Conservation (phyloP, 176 grass and related monocot genomes). For the Guadua angustifolia region DNA sequence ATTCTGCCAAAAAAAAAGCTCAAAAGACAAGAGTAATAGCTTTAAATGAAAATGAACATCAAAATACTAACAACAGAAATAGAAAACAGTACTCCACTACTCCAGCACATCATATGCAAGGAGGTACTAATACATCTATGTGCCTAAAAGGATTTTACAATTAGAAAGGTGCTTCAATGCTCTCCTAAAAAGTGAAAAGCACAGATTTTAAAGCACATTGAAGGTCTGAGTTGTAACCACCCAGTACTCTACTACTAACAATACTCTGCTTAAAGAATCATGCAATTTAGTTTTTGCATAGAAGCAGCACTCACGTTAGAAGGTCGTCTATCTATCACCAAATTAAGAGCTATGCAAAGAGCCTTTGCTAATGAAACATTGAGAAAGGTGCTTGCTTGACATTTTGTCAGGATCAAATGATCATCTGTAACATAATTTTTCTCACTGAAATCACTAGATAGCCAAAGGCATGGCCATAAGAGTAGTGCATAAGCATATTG, state of each 20-base stretch:
- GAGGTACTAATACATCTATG: background rate
- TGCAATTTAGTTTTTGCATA: background rate
- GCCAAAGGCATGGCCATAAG: background rate
- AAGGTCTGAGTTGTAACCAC: background rate
- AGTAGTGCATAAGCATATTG: conserved; percentile 24
- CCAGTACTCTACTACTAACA: background rate
- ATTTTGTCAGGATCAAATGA: background rate
- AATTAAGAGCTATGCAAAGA: conserved; percentile 8
- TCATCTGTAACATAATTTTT: background rate
- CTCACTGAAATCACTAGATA: background rate
- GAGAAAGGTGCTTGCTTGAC: background rate
- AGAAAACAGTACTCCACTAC: background rate
- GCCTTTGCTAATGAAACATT: background rate
- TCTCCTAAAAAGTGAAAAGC: conserved; percentile 1
- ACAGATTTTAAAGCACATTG: background rate
- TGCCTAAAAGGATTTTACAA: background rate
- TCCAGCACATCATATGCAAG: background rate
- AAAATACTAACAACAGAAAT: background rate
- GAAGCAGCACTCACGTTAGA: background rate
- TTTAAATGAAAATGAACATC: background rate
- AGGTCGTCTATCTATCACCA: background rate
- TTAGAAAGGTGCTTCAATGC: background rate
- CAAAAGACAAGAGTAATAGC: background rate
- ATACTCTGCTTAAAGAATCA: background rate
- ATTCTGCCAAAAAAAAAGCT: background rate